Base-by-base conservation (phyloP, 2,329 filamentous ascomycete species). In the Talaromyces islandicus region DNA sequence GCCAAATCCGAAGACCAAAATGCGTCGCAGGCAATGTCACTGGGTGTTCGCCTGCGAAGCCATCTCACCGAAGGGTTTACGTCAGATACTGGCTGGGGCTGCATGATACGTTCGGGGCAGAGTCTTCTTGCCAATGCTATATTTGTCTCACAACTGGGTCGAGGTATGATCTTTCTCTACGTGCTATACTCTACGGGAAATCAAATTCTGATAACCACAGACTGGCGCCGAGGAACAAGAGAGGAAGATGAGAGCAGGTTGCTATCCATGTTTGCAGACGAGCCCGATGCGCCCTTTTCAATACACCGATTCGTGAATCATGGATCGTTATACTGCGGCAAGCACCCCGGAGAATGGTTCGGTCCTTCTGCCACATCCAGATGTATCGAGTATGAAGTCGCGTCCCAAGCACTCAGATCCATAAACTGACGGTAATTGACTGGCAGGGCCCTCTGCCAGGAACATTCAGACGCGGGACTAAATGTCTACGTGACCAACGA, bases 321-420 rank as follows among this genome's bases (percentile, higher is more conserved):
- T 67, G 94, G 94, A 19, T 92, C 92, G 25, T 81, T 84, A 38
- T 88, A 89, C 2, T 99, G 94, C 74, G 92, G 91, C 4, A 97
- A 96, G 75, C 90, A 95, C 69, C 94, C 94, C 0, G 94, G 94
- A 41, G 91, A 97, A 76, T 99, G 94, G 94, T 99, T 99, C 76
- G 94, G 94, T 0, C 94, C 94, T n/a, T 97, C 92, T 19, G 94
- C 94, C 7, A 95, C 94, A 10, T 92, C 94, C 53, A 86, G 88
- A 60, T 97, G 94, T 73, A 97, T 99, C 66, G 88, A 94, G 92
- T 95, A 78, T 73, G 89, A 76, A 52, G 3, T 7, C 24, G 24
- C 46, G 19, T 11, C 30, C 17, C 54, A 35, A 19, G 43, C 9
- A 7, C n/a, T 7, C 27, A 24, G 38, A 52, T 29, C 54, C 4